These are phyloP conservation scores for Amoeboradix gromovi DNA, from an alignment of 371 early-diverging fungal genomes.

Conservation along the genomic window DNA sequence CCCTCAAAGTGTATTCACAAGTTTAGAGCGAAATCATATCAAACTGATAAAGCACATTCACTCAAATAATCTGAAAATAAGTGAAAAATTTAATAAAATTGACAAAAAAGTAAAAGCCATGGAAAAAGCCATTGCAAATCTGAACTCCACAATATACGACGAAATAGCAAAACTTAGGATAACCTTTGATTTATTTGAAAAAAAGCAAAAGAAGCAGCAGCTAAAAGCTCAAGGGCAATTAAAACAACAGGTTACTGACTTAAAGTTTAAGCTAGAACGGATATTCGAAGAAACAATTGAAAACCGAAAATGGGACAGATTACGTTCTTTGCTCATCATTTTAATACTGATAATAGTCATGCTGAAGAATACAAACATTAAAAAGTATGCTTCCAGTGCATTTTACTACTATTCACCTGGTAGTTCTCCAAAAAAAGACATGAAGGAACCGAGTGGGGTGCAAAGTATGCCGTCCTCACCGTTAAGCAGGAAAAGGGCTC, in stretches of 20 bases:
- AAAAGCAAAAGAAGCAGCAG: background rate
- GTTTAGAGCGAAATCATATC: background rate
- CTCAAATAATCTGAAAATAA: background rate
- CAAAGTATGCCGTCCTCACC: background rate
- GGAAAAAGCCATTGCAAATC: background rate
- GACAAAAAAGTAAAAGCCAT: background rate
- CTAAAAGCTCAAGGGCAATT: background rate
- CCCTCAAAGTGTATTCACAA: background rate
- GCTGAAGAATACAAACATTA: background rate
- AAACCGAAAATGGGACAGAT: background rate
- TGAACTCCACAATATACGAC: background rate
- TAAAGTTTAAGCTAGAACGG: background rate
- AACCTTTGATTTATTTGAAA: background rate
- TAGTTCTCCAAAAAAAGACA: background rate
- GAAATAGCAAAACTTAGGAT: background rate
- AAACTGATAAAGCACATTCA: background rate
- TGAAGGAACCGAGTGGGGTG: background rate
- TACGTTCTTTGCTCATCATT: background rate
- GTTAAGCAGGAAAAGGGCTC: background rate
- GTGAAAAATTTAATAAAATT: background rate
- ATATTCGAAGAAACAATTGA: background rate
- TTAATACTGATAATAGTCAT: background rate
- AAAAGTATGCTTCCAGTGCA: background rate
- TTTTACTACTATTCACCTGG: background rate
- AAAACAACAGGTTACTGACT: background rate